A percentile compares a stretch with the other conserved stretches of the same genome.
Evolutionary conservation across 2,329 filamentous ascomycete genomes (phyloP).

Genomic region (Colletotrichum horii): DNA sequence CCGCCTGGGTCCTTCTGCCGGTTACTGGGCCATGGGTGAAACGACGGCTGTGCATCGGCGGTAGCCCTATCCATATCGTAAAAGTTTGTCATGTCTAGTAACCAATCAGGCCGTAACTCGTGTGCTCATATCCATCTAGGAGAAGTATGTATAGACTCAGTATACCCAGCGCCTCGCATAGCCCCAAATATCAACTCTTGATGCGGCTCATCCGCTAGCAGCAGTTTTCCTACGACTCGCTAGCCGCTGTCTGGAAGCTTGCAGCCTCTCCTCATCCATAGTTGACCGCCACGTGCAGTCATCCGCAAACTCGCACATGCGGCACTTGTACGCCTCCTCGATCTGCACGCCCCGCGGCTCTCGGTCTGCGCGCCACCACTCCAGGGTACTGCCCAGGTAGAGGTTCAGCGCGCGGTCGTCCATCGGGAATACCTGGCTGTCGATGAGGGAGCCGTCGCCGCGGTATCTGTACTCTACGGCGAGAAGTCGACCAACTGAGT

Average conservation of each 20-base stretch:
- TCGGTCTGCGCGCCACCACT: slow-evolving; percentile 87
- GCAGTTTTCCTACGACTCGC: not conserved
- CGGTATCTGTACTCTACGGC: slow-evolving; percentile 60
- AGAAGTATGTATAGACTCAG: not conserved
- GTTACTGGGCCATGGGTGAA: not conserved
- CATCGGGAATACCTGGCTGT: slow-evolving; percentile 69
- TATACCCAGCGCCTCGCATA: not conserved
- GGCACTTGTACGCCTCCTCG: slow-evolving; percentile 89
- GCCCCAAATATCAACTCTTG: not conserved
- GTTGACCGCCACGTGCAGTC: slow-evolving; percentile 78
- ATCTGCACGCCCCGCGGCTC: slow-evolving; percentile 76
- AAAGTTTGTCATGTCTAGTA: not conserved
- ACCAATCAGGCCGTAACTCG: not conserved
- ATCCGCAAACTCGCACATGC: slow-evolving; percentile 81
- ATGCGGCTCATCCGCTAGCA: not conserved
- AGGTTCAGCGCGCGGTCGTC: slow-evolving; percentile 65
- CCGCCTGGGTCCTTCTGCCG: not conserved
- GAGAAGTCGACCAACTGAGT: slow-evolving; percentile 55
- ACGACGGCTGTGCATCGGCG: not conserved
- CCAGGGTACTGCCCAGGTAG: slow-evolving; percentile 74
- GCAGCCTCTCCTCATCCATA: slow-evolving; percentile 64
- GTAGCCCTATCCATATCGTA: not conserved
- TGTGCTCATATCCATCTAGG: not conserved
- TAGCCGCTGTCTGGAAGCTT: not conserved
- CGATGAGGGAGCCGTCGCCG: slow-evolving; percentile 55